A percentile compares a stretch with the other conserved stretches of the same genome.
These are phyloP conservation scores for Polysphondylium violaceum DNA, from an alignment of 78 protist species.

Conservation along the genomic window DNA sequence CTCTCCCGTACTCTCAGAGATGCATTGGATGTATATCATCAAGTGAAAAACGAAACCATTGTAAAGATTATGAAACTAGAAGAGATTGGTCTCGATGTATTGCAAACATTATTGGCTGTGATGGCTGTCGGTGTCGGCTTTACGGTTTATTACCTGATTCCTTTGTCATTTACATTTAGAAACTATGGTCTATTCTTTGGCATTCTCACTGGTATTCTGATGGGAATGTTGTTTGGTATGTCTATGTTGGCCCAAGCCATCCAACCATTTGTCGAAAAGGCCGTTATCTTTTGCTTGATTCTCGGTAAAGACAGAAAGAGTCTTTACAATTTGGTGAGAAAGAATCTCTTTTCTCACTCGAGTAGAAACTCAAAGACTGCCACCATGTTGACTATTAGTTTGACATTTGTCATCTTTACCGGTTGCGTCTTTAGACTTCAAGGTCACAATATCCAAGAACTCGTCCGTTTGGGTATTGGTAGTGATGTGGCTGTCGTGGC, in stretches of 20 bases:
- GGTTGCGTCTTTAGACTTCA: slow-evolving; percentile 90
- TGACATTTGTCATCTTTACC: slow-evolving; percentile 92
- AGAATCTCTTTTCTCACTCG: slow-evolving; percentile 88
- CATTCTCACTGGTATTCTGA: slow-evolving; percentile 78
- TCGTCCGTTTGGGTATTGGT: slow-evolving; percentile 71
- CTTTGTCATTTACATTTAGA: slow-evolving; percentile 83
- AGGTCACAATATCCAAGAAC: slow-evolving; percentile 66
- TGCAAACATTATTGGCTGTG: slow-evolving; percentile 46
- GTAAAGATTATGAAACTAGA: slow-evolving; percentile 87
- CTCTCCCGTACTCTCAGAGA: slow-evolving; percentile 88
- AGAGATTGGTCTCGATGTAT: slow-evolving; percentile 86
- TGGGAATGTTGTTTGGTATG: slow-evolving; percentile 90
- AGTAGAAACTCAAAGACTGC: slow-evolving; percentile 89
- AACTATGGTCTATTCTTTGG: slow-evolving; percentile 81
- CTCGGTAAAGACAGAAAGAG: slow-evolving; percentile 38
- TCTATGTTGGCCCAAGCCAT: slow-evolving; percentile 82
- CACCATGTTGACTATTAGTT: slow-evolving; percentile 89
- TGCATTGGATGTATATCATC: slow-evolving; percentile 92
- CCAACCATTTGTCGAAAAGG: slow-evolving; percentile 73
- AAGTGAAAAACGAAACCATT: slow-evolving; percentile 78
- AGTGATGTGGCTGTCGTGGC: slow-evolving; percentile 82
- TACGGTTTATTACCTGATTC: slow-evolving; percentile 89
- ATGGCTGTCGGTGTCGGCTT: slow-evolving; percentile 86
- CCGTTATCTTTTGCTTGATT: slow-evolving; percentile 28
- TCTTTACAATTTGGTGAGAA: slow-evolving; percentile 72